These are phyloP conservation scores for Penicillium goetzii DNA, from an alignment of 495 filamentous ascomycete genomes.

Conservation along the genomic window DNA sequence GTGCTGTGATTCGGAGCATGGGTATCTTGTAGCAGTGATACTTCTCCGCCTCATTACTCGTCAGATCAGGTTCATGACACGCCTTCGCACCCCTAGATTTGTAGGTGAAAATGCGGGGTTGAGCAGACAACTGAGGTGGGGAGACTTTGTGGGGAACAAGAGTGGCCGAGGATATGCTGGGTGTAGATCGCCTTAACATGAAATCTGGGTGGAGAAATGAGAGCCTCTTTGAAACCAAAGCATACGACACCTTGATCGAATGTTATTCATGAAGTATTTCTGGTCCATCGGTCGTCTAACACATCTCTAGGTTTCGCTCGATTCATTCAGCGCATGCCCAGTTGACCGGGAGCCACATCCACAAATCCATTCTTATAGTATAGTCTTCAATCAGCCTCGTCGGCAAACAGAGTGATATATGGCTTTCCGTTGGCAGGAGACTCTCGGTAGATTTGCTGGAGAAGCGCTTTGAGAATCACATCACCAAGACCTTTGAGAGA, in stretches of 20 bases:
- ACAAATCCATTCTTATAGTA: constrained; percentile 5
- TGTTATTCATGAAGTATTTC: background rate
- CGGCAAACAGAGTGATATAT: background rate
- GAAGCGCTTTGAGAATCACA: background rate
- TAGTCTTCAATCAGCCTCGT: background rate
- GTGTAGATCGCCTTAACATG: no score
- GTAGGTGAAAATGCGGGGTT: background rate
- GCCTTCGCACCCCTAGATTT: no score
- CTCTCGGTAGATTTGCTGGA: background rate
- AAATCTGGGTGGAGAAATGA: no score
- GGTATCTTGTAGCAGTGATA: background rate
- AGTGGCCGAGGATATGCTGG: background rate
- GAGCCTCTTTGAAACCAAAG: no score
- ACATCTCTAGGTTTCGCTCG: background rate
- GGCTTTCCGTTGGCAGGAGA: background rate
- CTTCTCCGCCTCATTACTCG: background rate
- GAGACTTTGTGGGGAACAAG: constrained; percentile 4
- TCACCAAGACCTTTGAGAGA: background rate
- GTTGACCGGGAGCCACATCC: background rate
- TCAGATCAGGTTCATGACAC: background rate
- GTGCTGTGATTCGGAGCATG: background rate
- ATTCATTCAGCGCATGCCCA: background rate
- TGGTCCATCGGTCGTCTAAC: background rate
- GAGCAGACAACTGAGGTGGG: background rate
- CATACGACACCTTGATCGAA: background rate